These are phyloP conservation scores for Vanderwaltozyma verrucispora DNA, from an alignment of 805 yeast genomes.

Conservation along the genomic window DNA sequence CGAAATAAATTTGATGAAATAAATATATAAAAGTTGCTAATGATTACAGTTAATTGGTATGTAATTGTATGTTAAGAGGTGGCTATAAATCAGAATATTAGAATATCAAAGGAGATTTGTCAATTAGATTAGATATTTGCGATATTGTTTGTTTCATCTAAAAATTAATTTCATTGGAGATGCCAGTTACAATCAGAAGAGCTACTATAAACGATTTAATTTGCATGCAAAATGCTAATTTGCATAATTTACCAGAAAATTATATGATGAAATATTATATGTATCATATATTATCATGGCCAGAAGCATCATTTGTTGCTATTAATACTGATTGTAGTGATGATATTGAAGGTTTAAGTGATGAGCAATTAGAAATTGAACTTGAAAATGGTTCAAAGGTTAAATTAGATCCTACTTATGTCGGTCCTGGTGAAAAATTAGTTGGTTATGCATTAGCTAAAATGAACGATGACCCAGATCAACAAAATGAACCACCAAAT, in stretches of 20 bases:
- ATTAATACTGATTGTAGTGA: slow-evolving; percentile 46
- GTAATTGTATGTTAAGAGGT: too few species aligned
- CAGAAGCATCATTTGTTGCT: slow-evolving; percentile 94
- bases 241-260: slow-evolving; percentile 89
- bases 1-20: too few species aligned
- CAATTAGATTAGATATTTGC: too few species aligned
- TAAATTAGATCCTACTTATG: slow-evolving; percentile 56
- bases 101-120: too few species aligned
- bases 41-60: too few species aligned
- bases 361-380: slow-evolving; percentile 16
- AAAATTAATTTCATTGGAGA: too few species aligned
- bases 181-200: slow-evolving; percentile 82
- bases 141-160: too few species aligned
- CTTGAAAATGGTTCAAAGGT: slow-evolving; percentile 14
- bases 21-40: too few species aligned
- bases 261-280: slow-evolving; percentile 86
- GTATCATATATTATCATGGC: slow-evolving; percentile 94
- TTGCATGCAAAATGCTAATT: slow-evolving; percentile 92
- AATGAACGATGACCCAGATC: slow-evolving; percentile 89
- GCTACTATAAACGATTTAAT: slow-evolving; percentile 82
- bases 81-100: too few species aligned
- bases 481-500: slow-evolving; percentile 62
- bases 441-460: slow-evolving; percentile 96
- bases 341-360: slow-evolving; percentile 12
- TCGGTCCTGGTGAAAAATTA: slow-evolving; percentile 58